Base-by-base conservation (phyloP, 2,329 filamentous ascomycete species). In the Hyphodiscus sp. region DNA sequence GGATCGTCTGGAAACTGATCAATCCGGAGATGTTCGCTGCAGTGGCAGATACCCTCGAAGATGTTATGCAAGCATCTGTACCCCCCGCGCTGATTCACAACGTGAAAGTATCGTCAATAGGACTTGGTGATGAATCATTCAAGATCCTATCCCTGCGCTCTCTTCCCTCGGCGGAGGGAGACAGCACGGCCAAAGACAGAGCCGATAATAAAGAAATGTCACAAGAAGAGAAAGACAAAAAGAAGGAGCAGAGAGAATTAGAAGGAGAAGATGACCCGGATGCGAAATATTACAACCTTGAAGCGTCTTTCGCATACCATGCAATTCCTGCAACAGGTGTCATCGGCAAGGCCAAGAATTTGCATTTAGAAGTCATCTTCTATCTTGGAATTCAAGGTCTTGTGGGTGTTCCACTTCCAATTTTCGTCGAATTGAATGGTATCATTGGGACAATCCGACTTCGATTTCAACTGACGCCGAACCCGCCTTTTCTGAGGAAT, bases 401-500 rank as follows among this genome's bases (percentile, higher is more conserved):
- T 1, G 4, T 26, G 3, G 23, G 23, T 26, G 55, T 61, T 23
- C 64, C 64, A 33, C 49, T 65, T 26, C 60, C 57, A 49, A 56
- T 61, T 23, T 53, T 61, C 78, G 90, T 95, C 52, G 91, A 96
- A 70, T 76, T 97, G n/a, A 84, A 88, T 61, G 86, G 90, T 18
- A 76, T 97, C n/a, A 87, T 97, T 20, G 90, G 89, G 1, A 97
- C 92, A 0, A 85, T 92, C 16, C 82, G 92, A 42, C 69, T 96
- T 33, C 82, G 92, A 33, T 72, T 96, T 16, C 87, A 92, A 60
- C 83, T 97, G 74, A 87, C 89, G 0, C 92, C 94, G 0, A 87
- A 96, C 59, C 87, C 94, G 1, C 94, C 94, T 0, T 97, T 96
- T 69, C 75, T 96, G 56, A 96, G 96, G 72, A 90, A 87, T 2